These are phyloP conservation scores for Leptomonas seymouri DNA, from an alignment of 208 protist genomes.

Conservation along the genomic window DNA sequence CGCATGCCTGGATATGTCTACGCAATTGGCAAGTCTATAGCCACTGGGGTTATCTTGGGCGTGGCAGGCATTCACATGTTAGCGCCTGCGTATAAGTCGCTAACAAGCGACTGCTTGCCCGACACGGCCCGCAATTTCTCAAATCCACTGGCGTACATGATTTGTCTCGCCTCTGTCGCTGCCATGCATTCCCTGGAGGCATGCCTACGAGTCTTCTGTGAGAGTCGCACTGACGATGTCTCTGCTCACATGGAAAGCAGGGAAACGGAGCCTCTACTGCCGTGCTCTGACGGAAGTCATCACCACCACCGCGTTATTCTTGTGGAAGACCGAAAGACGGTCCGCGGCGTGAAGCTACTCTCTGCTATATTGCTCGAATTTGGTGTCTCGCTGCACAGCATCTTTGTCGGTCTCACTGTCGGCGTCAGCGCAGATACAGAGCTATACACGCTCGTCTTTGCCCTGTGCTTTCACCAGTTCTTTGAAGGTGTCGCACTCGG, in stretches of 20 bases:
- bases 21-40: slow-evolving; percentile 52
- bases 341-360: slow-evolving; percentile 15
- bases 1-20: slow-evolving; percentile 43
- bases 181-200: slow-evolving; percentile 45
- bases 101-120: slow-evolving; percentile 32
- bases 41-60: slow-evolving; percentile 61
- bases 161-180: slow-evolving; percentile 36
- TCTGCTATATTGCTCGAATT: slow-evolving; percentile 60
- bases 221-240: not conserved
- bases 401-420: slow-evolving; percentile 68
- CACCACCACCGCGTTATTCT: slow-evolving; percentile 15
- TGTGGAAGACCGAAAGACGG: not conserved
- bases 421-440: slow-evolving; percentile 50
- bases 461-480: slow-evolving; percentile 73
- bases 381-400: slow-evolving; percentile 64
- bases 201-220: slow-evolving; percentile 22
- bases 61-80: slow-evolving; percentile 69
- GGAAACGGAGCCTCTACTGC: slow-evolving; percentile 30
- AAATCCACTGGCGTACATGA: slow-evolving; percentile 31
- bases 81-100: slow-evolving; percentile 28
- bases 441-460: slow-evolving; percentile 45
- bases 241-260: not conserved
- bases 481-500: slow-evolving; percentile 73
- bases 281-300: slow-evolving; percentile 14
- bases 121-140: slow-evolving; percentile 16